These are phyloP conservation scores for Pestalotiopsis sp. DNA, from an alignment of 2,329 filamentous ascomycete genomes.

Conservation along the genomic window DNA sequence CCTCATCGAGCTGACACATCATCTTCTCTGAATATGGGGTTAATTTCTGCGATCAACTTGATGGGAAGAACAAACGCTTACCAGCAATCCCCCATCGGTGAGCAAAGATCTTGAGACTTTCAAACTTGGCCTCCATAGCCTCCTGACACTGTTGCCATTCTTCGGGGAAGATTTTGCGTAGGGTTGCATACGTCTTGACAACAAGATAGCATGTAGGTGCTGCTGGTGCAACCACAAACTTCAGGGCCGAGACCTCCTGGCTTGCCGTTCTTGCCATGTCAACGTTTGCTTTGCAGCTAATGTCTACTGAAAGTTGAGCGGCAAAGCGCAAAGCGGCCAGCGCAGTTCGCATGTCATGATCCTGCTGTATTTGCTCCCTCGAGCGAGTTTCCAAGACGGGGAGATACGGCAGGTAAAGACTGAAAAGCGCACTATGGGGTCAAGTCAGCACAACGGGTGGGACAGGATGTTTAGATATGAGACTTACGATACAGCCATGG, in stretches of 20 bases:
- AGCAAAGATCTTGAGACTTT: slow-evolving; percentile 33
- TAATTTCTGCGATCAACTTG: background rate
- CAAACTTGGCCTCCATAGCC: slow-evolving; percentile 33
- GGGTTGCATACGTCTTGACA: slow-evolving; percentile 26
- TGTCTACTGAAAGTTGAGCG: slow-evolving; percentile 34
- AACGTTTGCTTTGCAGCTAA: slow-evolving; percentile 32
- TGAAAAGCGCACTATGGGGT: slow-evolving; percentile 27
- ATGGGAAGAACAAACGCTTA: slow-evolving; percentile 16
- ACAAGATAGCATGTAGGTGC: slow-evolving; percentile 34
- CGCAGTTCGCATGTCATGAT: slow-evolving; percentile 26
- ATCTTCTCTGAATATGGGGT: slow-evolving; percentile 27
- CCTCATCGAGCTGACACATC: slow-evolving; percentile 31
- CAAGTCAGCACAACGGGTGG: background rate
- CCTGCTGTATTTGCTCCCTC: slow-evolving; percentile 12
- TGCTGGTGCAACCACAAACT: slow-evolving; percentile 28
- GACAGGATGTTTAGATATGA: background rate
- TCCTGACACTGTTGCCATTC: slow-evolving; percentile 25
- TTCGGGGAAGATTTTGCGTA: slow-evolving; percentile 31
- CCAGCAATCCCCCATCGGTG: slow-evolving; percentile 35
- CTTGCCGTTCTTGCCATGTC: slow-evolving; percentile 18
- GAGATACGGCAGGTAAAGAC: slow-evolving; percentile 33
- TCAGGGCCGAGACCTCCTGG: slow-evolving; percentile 12
- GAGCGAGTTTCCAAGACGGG: slow-evolving; percentile 24
- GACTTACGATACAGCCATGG: slow-evolving; percentile 33
- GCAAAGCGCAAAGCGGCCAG: slow-evolving; percentile 32